Conservation (phyloP, 169 alveolate species). For the Plasmodium billcollinsi region DNA sequence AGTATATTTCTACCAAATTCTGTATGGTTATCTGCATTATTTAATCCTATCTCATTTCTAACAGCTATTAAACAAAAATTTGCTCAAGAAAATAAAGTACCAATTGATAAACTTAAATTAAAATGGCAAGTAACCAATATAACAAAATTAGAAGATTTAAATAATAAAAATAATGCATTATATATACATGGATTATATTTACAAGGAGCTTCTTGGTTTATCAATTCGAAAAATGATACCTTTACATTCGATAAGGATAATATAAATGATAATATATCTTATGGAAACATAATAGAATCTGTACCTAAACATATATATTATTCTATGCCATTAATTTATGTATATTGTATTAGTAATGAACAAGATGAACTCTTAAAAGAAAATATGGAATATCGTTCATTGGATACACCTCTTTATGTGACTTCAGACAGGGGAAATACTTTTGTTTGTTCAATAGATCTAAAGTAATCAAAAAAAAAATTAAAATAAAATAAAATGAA, state of each 20-base stretch:
- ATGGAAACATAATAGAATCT: slow-evolving; percentile 62
- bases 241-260: slow-evolving; percentile 42
- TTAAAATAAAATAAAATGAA: no score
- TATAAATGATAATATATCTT: slow-evolving; percentile 39
- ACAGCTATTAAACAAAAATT: slow-evolving; percentile 94
- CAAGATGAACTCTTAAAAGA: slow-evolving; percentile 34
- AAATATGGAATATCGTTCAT: slow-evolving; percentile 17
- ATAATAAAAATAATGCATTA: slow-evolving; percentile 62
- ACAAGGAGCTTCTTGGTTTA: slow-evolving; percentile 73
- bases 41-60: slow-evolving; percentile 96
- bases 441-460: slow-evolving; percentile 59
- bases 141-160: slow-evolving; percentile 63
- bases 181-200: slow-evolving; percentile 65
- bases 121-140: slow-evolving; percentile 73
- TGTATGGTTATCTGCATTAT: slow-evolving; percentile 91
- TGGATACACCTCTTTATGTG: slow-evolving; percentile 46
- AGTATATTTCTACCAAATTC: slow-evolving; percentile 40
- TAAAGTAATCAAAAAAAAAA: slow-evolving; percentile 28
- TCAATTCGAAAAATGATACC: slow-evolving; percentile 55
- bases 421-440: slow-evolving; percentile 70
- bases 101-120: slow-evolving; percentile 57
- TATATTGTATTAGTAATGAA: slow-evolving; percentile 53
- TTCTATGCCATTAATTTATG: slow-evolving; percentile 67
- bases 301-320: slow-evolving; percentile 53
- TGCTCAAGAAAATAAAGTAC: slow-evolving; percentile 59